phyloP scores from a whole-genome alignment of 1,139 yeast species.

The Scheffersomyces cryptocercus region DNA sequence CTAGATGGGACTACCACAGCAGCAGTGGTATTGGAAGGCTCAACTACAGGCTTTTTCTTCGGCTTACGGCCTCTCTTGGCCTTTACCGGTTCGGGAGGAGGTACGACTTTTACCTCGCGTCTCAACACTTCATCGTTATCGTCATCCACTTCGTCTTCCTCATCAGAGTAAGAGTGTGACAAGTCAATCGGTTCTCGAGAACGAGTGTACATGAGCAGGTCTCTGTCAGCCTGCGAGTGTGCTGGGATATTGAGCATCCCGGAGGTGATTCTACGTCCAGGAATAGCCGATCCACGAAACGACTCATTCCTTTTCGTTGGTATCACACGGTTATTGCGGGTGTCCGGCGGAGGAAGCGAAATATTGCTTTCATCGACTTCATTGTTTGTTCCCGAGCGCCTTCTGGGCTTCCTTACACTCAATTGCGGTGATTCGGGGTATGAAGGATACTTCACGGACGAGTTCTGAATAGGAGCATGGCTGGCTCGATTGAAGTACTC shows the following conservation, averaged over 20 bases:
- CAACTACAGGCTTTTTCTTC: neutral
- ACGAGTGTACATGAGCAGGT: too few relatives aligned
- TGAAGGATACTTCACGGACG: neutral
- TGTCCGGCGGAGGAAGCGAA: constrained; percentile 40
- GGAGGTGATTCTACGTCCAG: constrained; percentile 58
- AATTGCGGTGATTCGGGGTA: neutral
- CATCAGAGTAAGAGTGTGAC: neutral
- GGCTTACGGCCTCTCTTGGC: constrained; percentile 1
- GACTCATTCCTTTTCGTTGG: constrained; percentile 25
- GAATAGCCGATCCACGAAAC: constrained; percentile 17
- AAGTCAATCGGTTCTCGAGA: neutral
- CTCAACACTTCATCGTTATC: neutral
- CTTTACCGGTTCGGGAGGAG: constrained; percentile 2
- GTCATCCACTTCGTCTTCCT: constrained; percentile 2
- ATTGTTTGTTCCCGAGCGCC: constrained; percentile 4
- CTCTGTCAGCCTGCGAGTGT: constrained; percentile 8
- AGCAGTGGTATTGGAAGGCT: neutral
- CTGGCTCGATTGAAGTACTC: neutral
- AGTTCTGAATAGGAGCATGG: neutral
- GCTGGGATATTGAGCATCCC: constrained; percentile 57
- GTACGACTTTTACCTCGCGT: neutral
- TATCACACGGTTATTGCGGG: constrained; percentile 19
- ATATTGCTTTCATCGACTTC: constrained; percentile 21
- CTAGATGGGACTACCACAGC: neutral
- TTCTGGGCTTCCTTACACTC: neutral